Evolutionary conservation across 108 stramenopile genomes (phyloP).

Genomic region (Cyclostephanos tholiformis): DNA sequence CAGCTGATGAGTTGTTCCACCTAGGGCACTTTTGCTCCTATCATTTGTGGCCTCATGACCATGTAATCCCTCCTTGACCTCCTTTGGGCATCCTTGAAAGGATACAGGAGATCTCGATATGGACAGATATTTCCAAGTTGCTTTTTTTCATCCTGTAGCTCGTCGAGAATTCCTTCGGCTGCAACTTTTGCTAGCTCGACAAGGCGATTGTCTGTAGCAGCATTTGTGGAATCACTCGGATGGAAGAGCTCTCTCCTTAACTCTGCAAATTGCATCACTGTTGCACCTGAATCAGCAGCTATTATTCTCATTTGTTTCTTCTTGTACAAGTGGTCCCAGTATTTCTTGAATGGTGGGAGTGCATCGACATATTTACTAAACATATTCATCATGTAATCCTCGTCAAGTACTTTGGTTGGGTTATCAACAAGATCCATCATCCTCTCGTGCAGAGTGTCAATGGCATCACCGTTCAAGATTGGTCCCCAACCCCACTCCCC

Average conservation of each 20-base stretch:
- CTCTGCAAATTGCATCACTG: background rate
- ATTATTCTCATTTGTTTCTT: conserved; percentile 6
- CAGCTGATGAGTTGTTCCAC: too few species aligned
- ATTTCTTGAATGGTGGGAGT: conserved; percentile 15
- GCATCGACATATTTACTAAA: background rate
- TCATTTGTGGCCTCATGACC: too few species aligned
- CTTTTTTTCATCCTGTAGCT: too few species aligned
- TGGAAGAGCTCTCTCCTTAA: too few species aligned
- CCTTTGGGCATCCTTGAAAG: too few species aligned
- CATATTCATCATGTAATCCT: conserved; percentile 14
- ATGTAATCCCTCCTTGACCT: too few species aligned
- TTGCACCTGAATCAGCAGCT: background rate
- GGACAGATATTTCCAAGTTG: too few species aligned
- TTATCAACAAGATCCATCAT: background rate
- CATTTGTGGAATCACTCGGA: conserved; percentile 2
- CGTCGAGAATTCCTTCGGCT: too few species aligned
- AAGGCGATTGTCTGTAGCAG: background rate
- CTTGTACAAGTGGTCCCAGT: conserved; percentile 4
- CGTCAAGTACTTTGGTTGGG: background rate
- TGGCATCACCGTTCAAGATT: background rate
- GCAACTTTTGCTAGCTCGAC: background rate
- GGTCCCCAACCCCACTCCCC: conserved; percentile 4
- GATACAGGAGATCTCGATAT: too few species aligned
- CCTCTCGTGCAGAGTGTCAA: background rate
- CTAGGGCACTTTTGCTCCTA: too few species aligned